Evolutionary conservation across 2,329 filamentous ascomycete genomes (phyloP).

Genomic region (Cercospora sesami): DNA sequence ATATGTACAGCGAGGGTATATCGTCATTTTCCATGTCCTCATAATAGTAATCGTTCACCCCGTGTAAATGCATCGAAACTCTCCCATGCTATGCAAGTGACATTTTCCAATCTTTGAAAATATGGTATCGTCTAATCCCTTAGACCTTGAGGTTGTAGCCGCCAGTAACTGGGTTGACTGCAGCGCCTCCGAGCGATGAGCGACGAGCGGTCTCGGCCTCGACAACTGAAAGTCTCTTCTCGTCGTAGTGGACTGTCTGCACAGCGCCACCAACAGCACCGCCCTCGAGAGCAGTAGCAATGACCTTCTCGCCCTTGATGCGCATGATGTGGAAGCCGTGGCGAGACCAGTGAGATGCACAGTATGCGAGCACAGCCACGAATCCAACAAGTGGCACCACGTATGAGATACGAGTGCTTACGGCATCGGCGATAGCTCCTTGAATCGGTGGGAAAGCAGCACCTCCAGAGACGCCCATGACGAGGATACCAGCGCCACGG

Average conservation of each 20-base stretch:
- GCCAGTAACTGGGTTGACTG: conserved; percentile 34
- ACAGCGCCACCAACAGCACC: conserved; percentile 39
- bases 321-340: conserved; percentile 39
- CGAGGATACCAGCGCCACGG: conserved; percentile 45
- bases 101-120: not conserved
- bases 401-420: conserved; percentile 46
- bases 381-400: conserved; percentile 49
- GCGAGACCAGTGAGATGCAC: conserved; percentile 37
- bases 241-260: conserved; percentile 39
- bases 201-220: conserved; percentile 33
- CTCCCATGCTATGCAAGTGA: conserved; percentile 5
- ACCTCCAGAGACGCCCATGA: conserved; percentile 42
- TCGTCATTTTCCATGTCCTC: not conserved
- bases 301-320: conserved; percentile 35
- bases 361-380: conserved; percentile 43
- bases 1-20: conserved; percentile 10
- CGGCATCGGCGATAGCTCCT: conserved; percentile 43
- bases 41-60: not conserved
- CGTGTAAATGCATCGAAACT: conserved; percentile 5
- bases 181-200: conserved; percentile 31
- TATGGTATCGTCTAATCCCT: not conserved
- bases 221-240: conserved; percentile 35
- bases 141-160: conserved; percentile 25
- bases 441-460: conserved; percentile 42
- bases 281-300: conserved; percentile 36